Base-by-base conservation (phyloP, 345 rosid species). In the Salix koriyanagi region DNA sequence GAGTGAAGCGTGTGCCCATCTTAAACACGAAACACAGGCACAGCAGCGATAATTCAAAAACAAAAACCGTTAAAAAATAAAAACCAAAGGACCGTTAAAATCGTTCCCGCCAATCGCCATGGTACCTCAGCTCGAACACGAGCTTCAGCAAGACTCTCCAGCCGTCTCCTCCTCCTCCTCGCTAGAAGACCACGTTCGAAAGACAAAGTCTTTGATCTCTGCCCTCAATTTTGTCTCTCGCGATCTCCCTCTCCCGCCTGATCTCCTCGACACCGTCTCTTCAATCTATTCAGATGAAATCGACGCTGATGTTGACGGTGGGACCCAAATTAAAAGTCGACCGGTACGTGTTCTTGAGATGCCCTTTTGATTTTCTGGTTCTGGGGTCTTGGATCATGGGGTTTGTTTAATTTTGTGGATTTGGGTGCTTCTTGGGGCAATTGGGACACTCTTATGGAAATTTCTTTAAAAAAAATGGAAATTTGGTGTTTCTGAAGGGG, bases 191-290 rank as follows among this genome's bases (percentile, higher is more conserved):
- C 81, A 80, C 30, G 79, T 79, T 0, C 85, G 87, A 72, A 88
- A 86, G 81, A 82, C 97, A 9, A 92, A 91, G 83, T 87, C 97
- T 66, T 83, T 96, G 83, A 89, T 96, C 79, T 89, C 80, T 72
- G 97, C 99, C 72, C 92, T 96, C 76, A 91, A 87, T 77, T 85
- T 88, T 80, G 90, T 96, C 83, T 94, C 98, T 61, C 92, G 99
- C 19, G 85, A 92, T 87, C 94, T 96, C 79, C 98, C 98, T 61
- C 79, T 96, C 50, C 97, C 98, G 83, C 87, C 90, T 68, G 88
- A 92, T 54, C 85, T 96, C 32, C 80, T 86, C 80, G 76, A 83
- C 77, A 61, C 88, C 75, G 96, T 94, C 72, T 91, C 94, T 64
- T 88, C 95, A 2, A 90, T 96, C 79, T 91, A 90, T 80, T 78